A percentile compares a stretch with the other conserved stretches of the same genome.
Evolutionary conservation across 1,284 basidiomycete species (phyloP).

Genomic region (Athelia psychrophila): DNA sequence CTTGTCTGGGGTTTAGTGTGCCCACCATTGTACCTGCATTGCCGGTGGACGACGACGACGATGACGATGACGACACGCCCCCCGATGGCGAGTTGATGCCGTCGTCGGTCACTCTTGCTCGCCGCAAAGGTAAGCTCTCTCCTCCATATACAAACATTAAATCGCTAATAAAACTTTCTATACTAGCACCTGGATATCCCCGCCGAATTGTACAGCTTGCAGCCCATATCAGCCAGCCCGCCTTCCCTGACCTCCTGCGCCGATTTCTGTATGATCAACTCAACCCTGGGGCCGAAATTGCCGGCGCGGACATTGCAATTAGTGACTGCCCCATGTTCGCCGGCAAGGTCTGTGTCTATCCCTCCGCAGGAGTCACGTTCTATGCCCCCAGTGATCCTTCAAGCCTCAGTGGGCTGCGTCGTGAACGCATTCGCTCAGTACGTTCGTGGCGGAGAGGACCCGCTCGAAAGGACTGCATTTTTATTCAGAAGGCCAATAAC

Average conservation of each 20-base stretch:
- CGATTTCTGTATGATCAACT: not conserved
- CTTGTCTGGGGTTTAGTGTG: not conserved
- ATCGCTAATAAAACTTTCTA: not conserved
- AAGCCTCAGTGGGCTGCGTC: constrained; percentile 16
- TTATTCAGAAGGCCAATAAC: constrained; percentile 13
- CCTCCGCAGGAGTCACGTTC: constrained; percentile 18
- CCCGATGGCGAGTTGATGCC: no score
- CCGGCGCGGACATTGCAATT: not conserved
- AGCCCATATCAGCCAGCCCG: not conserved
- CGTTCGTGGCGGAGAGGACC: constrained; percentile 15
- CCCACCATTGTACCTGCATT: constrained; percentile 7
- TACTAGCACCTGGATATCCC: not conserved
- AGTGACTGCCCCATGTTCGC: not conserved
- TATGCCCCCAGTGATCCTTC: constrained; percentile 25
- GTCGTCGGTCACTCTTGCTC: not conserved
- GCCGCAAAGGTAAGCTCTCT: not conserved
- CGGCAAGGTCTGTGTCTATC: constrained; percentile 9
- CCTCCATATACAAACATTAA: not conserved
- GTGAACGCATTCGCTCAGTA: constrained; percentile 15
- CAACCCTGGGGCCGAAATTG: not conserved
- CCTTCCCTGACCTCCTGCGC: not conserved
- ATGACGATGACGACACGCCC: not conserved
- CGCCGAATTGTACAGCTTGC: not conserved
- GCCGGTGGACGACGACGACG: not conserved
- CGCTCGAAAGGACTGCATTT: constrained; percentile 19